phyloP scores from a whole-genome alignment of 2,329 filamentous ascomycete genomes.

The Hymenoscyphus albidus region DNA sequence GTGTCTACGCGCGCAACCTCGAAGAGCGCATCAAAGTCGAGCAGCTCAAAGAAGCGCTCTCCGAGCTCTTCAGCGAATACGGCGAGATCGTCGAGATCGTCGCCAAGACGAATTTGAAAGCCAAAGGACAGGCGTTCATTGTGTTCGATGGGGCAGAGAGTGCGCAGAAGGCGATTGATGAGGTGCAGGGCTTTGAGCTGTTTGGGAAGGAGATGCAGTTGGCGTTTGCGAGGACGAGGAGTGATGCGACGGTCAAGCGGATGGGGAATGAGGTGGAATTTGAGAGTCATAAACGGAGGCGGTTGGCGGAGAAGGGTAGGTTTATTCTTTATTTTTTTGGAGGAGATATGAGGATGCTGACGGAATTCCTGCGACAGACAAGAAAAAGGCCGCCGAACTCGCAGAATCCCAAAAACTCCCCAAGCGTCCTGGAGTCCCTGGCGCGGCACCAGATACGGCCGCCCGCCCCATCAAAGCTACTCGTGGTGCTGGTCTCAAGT shows the following conservation, averaged over 20 bases:
- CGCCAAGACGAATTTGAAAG: slow-evolving; percentile 83
- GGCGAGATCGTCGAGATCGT: slow-evolving; percentile 81
- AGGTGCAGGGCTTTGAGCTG: slow-evolving; percentile 87
- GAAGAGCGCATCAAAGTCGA: slow-evolving; percentile 88
- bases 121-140: slow-evolving; percentile 93
- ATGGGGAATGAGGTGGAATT: slow-evolving; percentile 76
- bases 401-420: slow-evolving; percentile 74
- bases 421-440: slow-evolving; percentile 54
- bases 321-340: slow-evolving; percentile 11
- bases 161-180: slow-evolving; percentile 78
- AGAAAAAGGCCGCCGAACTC: slow-evolving; percentile 78
- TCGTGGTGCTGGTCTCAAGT: slow-evolving; percentile 72
- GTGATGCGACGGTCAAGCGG: slow-evolving; percentile 79
- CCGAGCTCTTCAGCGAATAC: slow-evolving; percentile 81
- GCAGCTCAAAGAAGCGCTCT: slow-evolving; percentile 67
- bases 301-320: slow-evolving; percentile 85
- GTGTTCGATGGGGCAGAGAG: slow-evolving; percentile 81
- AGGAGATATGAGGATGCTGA: background rate
- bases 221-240: slow-evolving; percentile 75
- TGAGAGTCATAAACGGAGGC: slow-evolving; percentile 78
- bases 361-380: slow-evolving; percentile 41
- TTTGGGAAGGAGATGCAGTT: slow-evolving; percentile 89
- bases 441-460: slow-evolving; percentile 35
- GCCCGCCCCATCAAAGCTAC: slow-evolving; percentile 64
- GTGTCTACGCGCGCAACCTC: slow-evolving; percentile 74